phyloP scores from a whole-genome alignment of 1,284 basidiomycete species.

The Coniferiporia sulphurascens region DNA sequence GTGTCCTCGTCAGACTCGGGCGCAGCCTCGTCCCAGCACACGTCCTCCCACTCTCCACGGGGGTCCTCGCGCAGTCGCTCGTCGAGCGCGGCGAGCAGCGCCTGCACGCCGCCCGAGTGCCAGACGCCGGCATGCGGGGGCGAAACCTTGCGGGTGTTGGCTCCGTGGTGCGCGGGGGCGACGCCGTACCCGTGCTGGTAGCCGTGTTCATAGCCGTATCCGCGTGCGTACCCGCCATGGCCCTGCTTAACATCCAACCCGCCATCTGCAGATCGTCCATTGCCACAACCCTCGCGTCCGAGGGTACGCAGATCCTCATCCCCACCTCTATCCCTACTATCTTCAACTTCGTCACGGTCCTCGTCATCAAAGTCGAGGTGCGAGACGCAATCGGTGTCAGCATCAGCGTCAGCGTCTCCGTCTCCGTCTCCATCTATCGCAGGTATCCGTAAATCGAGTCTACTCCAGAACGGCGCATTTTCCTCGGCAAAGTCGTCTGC shows the following conservation, averaged over 20 bases:
- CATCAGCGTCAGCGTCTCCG: no score
- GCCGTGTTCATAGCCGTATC: background rate
- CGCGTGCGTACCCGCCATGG: no score
- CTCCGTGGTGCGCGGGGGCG: background rate
- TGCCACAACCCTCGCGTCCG: background rate
- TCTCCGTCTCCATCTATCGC: background rate
- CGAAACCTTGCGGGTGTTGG: background rate
- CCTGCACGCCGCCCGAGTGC: background rate
- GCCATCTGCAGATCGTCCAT: background rate
- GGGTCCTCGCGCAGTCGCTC: constrained; percentile 3
- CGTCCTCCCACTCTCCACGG: background rate
- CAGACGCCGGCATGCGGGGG: background rate
- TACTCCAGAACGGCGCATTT: background rate
- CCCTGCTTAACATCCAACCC: no score
- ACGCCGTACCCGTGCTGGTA: background rate
- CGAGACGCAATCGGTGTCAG: constrained; percentile 4
- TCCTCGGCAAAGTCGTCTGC: background rate
- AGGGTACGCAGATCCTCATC: no score
- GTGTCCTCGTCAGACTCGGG: background rate
- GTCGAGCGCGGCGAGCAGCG: background rate
- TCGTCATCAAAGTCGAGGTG: constrained; percentile 8
- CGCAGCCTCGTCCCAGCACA: constrained; percentile 12
- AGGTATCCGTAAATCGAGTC: background rate
- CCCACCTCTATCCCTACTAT: background rate
- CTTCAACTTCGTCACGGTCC: background rate